phyloP scores from a whole-genome alignment of 2,329 filamentous ascomycete species.

The Paracoccidioides brasiliensis region DNA sequence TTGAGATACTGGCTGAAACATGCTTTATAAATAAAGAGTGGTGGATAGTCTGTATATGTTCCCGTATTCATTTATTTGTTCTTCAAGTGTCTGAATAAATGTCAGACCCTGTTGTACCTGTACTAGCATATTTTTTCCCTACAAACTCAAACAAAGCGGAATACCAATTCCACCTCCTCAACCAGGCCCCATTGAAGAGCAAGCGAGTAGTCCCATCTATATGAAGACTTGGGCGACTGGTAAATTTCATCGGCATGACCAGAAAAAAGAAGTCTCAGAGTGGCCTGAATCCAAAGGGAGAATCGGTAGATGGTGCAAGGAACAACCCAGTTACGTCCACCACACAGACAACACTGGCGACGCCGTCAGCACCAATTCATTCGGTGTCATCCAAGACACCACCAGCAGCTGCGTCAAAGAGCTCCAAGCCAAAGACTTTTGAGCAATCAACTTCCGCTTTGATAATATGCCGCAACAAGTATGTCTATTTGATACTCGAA shows the following conservation, averaged over 20 bases:
- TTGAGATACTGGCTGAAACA: not conserved
- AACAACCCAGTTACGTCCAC: not conserved
- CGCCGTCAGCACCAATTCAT: conserved; percentile 2
- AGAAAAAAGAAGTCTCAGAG: conserved; percentile 12
- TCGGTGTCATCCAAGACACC: conserved; percentile 2
- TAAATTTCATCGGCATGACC: conserved; percentile 8
- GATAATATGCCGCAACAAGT: conserved; percentile 57
- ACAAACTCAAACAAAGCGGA: not conserved
- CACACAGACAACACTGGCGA: not conserved
- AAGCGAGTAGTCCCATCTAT: not conserved
- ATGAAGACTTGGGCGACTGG: not conserved
- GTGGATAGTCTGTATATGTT: not conserved
- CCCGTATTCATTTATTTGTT: not conserved
- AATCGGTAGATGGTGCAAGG: not conserved
- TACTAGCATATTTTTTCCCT: not conserved
- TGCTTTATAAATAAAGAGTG: too few relatives aligned
- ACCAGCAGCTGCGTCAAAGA: conserved; percentile 5
- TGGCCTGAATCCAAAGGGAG: conserved; percentile 4
- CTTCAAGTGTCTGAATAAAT: not conserved
- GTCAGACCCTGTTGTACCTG: not conserved
- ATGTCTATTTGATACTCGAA: conserved; percentile 13
- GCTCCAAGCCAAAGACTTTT: conserved; percentile 4
- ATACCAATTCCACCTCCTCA: not conserved
- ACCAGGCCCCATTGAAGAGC: not conserved
- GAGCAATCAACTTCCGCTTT: conserved; percentile 37